These are phyloP conservation scores for Didymella sp. DNA, from an alignment of 2,329 filamentous ascomycete genomes.

Conservation along the genomic window DNA sequence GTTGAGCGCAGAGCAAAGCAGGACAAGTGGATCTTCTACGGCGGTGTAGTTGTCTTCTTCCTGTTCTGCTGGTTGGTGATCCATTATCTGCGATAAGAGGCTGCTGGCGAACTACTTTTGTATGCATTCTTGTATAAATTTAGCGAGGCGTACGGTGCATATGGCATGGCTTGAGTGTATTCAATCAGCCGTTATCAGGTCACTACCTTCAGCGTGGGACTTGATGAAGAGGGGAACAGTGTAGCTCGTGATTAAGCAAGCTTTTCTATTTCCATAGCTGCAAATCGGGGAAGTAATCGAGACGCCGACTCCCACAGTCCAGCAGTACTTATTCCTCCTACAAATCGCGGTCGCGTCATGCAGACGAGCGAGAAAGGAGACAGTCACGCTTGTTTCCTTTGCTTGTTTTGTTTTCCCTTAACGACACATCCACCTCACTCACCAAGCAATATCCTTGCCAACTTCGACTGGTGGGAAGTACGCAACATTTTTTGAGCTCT, in stretches of 20 bases:
- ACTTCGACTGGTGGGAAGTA: background rate
- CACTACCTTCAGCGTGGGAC: background rate
- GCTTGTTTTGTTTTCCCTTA: background rate
- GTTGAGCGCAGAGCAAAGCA: conserved; percentile 89
- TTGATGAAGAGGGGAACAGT: too few species aligned
- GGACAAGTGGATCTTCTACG: conserved; percentile 98
- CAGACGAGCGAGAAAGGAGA: background rate
- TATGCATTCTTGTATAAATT: conserved; percentile 5
- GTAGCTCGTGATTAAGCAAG: background rate
- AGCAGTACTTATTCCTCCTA: too few species aligned
- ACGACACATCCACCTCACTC: background rate
- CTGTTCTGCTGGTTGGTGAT: conserved; percentile 90
- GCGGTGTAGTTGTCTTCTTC: conserved; percentile 84
- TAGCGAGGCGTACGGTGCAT: conserved; percentile 31
- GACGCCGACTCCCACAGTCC: too few species aligned
- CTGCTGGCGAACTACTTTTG: too few species aligned
- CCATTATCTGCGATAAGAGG: conserved; percentile 70
- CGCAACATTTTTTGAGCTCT: too few species aligned
- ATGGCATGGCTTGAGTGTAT: background rate
- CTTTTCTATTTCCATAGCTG: background rate
- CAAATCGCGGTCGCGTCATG: background rate
- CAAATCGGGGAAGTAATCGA: background rate
- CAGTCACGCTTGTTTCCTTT: background rate
- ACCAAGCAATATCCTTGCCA: background rate
- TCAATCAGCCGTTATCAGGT: background rate